phyloP scores from a whole-genome alignment of 352 stramenopile species.

The Globisporangium cederbergense region DNA sequence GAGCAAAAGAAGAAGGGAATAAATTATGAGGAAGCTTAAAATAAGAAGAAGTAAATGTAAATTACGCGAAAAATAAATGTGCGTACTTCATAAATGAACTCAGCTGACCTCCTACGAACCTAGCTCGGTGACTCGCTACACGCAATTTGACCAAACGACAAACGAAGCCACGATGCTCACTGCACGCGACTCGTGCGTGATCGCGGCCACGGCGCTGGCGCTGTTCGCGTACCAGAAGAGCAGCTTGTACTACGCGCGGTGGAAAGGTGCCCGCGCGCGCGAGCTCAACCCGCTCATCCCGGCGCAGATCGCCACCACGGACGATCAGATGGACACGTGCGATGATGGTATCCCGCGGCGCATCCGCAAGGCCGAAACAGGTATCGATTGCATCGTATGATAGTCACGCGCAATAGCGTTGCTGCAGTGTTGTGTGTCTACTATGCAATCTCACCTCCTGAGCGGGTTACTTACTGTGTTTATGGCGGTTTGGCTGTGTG shows the following conservation, averaged over 20 bases:
- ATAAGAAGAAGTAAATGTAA: too few relatives aligned
- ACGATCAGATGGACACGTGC: slow-evolving; percentile 22
- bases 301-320: slow-evolving; percentile 21
- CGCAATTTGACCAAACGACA: neutral
- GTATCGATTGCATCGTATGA: slow-evolving; percentile 2
- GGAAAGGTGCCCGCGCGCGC: slow-evolving; percentile 16
- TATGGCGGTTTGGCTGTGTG: neutral
- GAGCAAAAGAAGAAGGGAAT: too few relatives aligned
- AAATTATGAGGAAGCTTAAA: too few relatives aligned
- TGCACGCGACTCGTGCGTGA: slow-evolving; percentile 19
- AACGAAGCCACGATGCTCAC: slow-evolving; percentile 15
- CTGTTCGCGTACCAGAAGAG: slow-evolving; percentile 22
- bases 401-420: neutral
- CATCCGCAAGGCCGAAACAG: slow-evolving; percentile 34
- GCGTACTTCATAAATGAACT: too few relatives aligned
- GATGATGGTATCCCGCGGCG: slow-evolving; percentile 5
- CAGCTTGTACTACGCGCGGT: slow-evolving; percentile 16
- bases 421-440: too few relatives aligned
- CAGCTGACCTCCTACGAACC: too few relatives aligned
- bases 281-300: slow-evolving; percentile 22
- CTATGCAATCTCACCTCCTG: too few relatives aligned
- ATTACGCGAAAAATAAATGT: too few relatives aligned
- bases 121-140: too few relatives aligned
- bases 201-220: slow-evolving; percentile 17
- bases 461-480: neutral